Evolutionary conservation across 2,329 filamentous ascomycete genomes (phyloP).

Genomic region (Diplodia mutila): DNA sequence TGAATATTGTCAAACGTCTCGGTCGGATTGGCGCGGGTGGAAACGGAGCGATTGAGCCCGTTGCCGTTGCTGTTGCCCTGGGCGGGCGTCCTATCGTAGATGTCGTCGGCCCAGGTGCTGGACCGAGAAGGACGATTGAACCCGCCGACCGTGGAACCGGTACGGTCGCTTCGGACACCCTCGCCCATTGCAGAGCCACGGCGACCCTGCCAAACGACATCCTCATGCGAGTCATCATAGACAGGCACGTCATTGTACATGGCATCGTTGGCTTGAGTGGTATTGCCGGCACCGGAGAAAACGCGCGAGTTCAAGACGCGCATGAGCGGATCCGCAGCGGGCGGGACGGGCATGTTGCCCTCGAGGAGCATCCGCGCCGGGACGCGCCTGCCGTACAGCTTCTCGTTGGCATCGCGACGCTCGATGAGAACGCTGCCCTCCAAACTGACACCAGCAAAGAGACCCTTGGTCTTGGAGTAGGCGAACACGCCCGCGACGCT

Average conservation of each 20-base stretch:
- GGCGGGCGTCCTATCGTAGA: constrained; percentile 64
- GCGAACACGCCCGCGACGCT: constrained; percentile 91
- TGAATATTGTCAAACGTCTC: constrained; percentile 56
- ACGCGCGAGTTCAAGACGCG: constrained; percentile 80
- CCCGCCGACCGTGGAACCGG: constrained; percentile 46
- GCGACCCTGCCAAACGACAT: constrained; percentile 80
- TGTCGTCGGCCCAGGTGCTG: constrained; percentile 75
- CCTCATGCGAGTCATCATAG: constrained; percentile 82
- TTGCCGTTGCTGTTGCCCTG: constrained; percentile 33
- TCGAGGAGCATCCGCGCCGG: constrained; percentile 81
- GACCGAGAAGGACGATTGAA: constrained; percentile 64
- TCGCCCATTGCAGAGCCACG: constrained; percentile 73
- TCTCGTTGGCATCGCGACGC: constrained; percentile 94
- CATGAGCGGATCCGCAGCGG: constrained; percentile 83
- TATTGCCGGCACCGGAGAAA: constrained; percentile 69
- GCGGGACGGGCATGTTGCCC: constrained; percentile 76
- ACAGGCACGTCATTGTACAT: constrained; percentile 96
- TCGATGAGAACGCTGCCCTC: constrained; percentile 94
- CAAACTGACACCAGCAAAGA: constrained; percentile 93
- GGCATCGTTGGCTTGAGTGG: constrained; percentile 55
- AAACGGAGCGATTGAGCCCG: constrained; percentile 54
- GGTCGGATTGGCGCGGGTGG: constrained; percentile 52
- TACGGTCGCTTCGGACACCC: constrained; percentile 59
- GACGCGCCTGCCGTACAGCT: constrained; percentile 83
- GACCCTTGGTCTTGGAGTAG: constrained; percentile 96